Evolutionary conservation across 2,329 filamentous ascomycete species (phyloP), one percentile per base, ranked within the genome.

Genomic region (Raffaelea ambrosiae): DNA sequence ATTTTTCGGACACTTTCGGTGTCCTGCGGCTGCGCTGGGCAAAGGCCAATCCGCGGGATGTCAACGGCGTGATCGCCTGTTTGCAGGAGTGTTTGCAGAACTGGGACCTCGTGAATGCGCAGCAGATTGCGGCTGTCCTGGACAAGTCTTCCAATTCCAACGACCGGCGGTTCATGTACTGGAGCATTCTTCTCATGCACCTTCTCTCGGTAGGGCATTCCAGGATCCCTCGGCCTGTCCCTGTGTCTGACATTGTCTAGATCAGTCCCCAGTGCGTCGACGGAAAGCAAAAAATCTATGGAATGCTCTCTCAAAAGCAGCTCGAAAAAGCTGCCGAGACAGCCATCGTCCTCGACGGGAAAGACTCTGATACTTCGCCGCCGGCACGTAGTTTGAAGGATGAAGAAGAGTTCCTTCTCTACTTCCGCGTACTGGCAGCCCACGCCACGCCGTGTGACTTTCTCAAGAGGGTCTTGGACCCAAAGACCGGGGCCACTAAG

Each of bases 81-180:
- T 62, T 80, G 40, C 68, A 75, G 53, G 68, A 71, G 9, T 81
- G 77, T 53, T 55, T 80, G 47, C 61, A 72, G 51, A 66, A 75
- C 46, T 77, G 73, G 67, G 77, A 81, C 53, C 66, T 79, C 47
- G 64, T 68, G 48, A 76, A 74, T 55, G 74, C 76, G 2, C 77
- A 81, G 58, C 73, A 79, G 74, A 79, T 81, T 56, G 72, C 76
- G 0, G 72, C 72, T 1, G 68, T 71, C 0, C 55, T 79, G 22
- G 76, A 79, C 51, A 71, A 72, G 56, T 70, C 71, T 44, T 63
- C 72, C 2, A 64, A 67, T 21, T 65, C 71, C 0, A 61, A 66
- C 23, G 73, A 78, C 20, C 64, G 70, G 26, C 62, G 63, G 2
- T 73, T 70, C 48, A 64, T 77, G 58, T 79, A 77, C 51, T 76